phyloP scores from a whole-genome alignment of 225 moss, liverwort and hornwort genomes.

The Asterella californica region DNA sequence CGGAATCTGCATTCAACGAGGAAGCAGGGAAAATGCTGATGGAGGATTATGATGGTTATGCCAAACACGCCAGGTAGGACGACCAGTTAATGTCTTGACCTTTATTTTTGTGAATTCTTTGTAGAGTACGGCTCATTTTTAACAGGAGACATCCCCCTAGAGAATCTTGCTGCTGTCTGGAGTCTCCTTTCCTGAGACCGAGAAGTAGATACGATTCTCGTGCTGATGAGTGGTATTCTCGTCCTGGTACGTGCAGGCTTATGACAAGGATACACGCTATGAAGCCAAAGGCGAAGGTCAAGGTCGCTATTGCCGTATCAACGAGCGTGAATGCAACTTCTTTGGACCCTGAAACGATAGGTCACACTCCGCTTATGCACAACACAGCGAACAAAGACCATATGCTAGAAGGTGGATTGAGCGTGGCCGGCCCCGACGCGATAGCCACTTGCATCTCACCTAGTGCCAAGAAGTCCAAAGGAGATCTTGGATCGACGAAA shows the following conservation, averaged over 20 bases:
- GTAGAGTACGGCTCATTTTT: too few species aligned
- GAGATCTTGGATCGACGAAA: constrained; percentile 75
- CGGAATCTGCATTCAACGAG: constrained; percentile 93
- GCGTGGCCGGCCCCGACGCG: constrained; percentile 61
- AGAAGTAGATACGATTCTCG: background rate
- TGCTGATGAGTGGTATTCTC: background rate
- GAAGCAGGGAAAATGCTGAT: constrained; percentile 99
- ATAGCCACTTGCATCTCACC: constrained; percentile 65
- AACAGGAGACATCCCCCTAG: too few species aligned
- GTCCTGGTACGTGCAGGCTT: constrained; percentile 45
- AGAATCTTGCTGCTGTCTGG: background rate
- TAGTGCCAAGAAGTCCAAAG: constrained; percentile 87
- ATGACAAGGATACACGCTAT: constrained; percentile 98
- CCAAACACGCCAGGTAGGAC: constrained; percentile 83
- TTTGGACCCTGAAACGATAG: constrained; percentile 48
- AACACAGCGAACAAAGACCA: constrained; percentile 87
- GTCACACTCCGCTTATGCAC: constrained; percentile 78
- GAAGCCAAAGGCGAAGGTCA: constrained; percentile 95
- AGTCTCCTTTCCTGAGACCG: background rate
- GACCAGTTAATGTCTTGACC: background rate
- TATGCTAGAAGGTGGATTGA: constrained; percentile 60
- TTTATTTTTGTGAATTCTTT: background rate
- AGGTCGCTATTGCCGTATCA: constrained; percentile 91
- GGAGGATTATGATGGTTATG: constrained; percentile 89
- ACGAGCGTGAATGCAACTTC: constrained; percentile 82